phyloP scores from a whole-genome alignment of 2,329 filamentous ascomycete genomes.

The Akanthomyces muscarius region DNA sequence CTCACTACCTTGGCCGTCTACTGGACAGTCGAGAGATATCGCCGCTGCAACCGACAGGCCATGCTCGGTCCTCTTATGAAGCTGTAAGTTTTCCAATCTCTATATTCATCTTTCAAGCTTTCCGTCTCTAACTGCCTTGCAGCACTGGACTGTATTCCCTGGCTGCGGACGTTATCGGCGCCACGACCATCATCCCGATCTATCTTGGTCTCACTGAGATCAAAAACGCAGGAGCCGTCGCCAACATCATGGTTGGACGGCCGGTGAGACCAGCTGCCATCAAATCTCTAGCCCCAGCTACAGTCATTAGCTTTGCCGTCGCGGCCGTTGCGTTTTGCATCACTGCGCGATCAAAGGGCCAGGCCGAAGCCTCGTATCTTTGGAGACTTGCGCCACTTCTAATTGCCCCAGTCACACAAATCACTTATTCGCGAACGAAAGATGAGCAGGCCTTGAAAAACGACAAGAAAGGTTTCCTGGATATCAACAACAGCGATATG shows the following conservation, averaged over 20 bases:
- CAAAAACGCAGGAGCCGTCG: not conserved
- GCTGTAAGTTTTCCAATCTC: not conserved
- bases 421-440: not conserved
- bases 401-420: not conserved
- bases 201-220: conserved; percentile 5
- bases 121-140: not conserved
- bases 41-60: conserved; percentile 5
- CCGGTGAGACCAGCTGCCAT: not conserved
- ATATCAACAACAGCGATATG: conserved; percentile 5
- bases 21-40: conserved; percentile 8
- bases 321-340: not conserved
- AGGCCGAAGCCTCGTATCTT: not conserved
- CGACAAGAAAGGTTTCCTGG: not conserved
- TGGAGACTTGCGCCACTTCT: conserved; percentile 6
- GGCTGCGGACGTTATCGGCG: not conserved
- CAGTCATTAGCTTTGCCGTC: not conserved
- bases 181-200: not conserved
- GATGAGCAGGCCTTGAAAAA: conserved; percentile 1
- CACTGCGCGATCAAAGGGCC: not conserved
- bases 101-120: not conserved
- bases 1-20: not conserved
- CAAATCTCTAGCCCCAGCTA: not conserved
- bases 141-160: conserved; percentile 2
- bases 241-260: conserved; percentile 2
- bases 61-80: conserved; percentile 1